These are phyloP conservation scores for Aspergillus latus DNA, from an alignment of 2,329 filamentous ascomycete species.

Conservation along the genomic window DNA sequence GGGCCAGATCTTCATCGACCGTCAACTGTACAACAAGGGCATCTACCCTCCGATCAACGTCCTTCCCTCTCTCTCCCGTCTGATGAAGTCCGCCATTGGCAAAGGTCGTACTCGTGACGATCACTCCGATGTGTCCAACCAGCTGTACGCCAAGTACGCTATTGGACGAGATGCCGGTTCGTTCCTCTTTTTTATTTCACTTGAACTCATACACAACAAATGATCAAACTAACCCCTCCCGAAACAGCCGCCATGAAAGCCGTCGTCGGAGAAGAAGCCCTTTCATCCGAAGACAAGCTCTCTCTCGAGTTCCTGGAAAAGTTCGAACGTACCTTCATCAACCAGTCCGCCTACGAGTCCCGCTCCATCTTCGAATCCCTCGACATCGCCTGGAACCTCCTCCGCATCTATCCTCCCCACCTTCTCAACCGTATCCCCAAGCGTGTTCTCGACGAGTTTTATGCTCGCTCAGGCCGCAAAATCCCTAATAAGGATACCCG, in stretches of 20 bases:
- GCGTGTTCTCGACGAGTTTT: constrained; percentile 81
- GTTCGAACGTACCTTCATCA: constrained; percentile 94
- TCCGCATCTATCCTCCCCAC: constrained; percentile 97
- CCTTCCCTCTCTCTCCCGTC: constrained; percentile 91
- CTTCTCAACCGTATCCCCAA: constrained; percentile 90
- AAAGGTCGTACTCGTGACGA: constrained; percentile 96
- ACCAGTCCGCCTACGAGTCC: constrained; percentile 87
- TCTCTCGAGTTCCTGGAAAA: constrained; percentile 98
- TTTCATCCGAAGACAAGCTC: constrained; percentile 94
- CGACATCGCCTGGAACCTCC: constrained; percentile 92
- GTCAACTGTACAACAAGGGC: constrained; percentile 90
- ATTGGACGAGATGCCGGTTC: constrained; percentile 86
- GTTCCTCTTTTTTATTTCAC: constrained; percentile 16
- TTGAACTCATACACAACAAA: neutral
- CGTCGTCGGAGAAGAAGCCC: constrained; percentile 94
- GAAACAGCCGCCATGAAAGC: constrained; percentile 87
- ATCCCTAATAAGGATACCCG: constrained; percentile 49
- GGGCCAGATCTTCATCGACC: constrained; percentile 97
- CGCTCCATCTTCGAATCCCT: constrained; percentile 90
- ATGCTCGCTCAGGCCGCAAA: constrained; percentile 59
- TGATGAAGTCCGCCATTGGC: constrained; percentile 99
- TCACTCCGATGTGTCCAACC: constrained; percentile 97
- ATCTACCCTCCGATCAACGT: constrained; percentile 99
- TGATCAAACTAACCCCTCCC: neutral
- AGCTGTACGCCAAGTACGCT: constrained; percentile 99